Evolutionary conservation across 371 early-diverging fungal genomes (phyloP), one percentile per base, ranked within the genome.

Genomic region (Mucor irregularis): DNA sequence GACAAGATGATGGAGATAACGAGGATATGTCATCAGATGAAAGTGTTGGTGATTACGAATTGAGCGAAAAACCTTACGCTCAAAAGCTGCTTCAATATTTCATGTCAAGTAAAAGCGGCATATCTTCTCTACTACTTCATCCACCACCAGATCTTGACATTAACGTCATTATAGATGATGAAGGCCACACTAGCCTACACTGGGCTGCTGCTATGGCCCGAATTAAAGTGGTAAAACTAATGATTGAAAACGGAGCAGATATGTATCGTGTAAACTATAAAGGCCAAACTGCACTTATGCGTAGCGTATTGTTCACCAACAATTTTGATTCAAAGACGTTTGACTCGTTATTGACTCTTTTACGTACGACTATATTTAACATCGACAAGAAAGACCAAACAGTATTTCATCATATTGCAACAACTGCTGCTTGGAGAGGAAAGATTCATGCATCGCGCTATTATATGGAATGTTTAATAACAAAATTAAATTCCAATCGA

Each of bases 201-300:
- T 98, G 97, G 97, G 96, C 98, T 0, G 92, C 95, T 7, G 93
- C 97, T 6, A 83, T 97, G 62, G 97, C 90, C 0, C 80, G 90
- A 17, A 80, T 92, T 26, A 76, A 86, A 33, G 78, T 93, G 7
- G 83, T 96, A 26, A 78, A 85, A 31, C 61, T 89, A 8, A 68
- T 97, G 39, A 68, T 97, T 5, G 74, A 83, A 19, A 84, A 84
- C 37, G 90, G 91, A 0, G 93, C 93, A 3, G 89, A 93, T 53
- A 67, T 86, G 5, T 79, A 80, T 45, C 65, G 81, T 28, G 80
- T 86, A 24, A 97, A 97, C 63, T 82, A 84, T 55, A 80, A 80
- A 25, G 96, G 97, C 6, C 93, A 97, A 66, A 89, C 96, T 2
- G 90, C 96, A 3, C 71, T 98, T 24, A 91, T 96, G 62, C 87